These are phyloP conservation scores for Brassica incana DNA, from an alignment of 345 rosid species.

Conservation along the genomic window DNA sequence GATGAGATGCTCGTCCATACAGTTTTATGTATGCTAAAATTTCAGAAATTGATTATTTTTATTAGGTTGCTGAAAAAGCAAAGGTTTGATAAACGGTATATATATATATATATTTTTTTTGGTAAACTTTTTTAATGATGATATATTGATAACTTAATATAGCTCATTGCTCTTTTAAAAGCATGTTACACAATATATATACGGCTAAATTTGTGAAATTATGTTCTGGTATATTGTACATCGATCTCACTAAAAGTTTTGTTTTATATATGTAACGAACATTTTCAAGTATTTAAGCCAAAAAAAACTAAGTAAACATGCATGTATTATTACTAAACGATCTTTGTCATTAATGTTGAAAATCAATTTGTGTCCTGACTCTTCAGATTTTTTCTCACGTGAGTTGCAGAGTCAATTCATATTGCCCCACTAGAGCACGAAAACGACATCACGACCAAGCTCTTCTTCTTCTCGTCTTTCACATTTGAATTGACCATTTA, in stretches of 20 bases:
- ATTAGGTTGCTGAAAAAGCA: background rate
- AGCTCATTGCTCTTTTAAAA: background rate
- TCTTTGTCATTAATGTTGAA: background rate
- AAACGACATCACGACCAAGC: conserved; percentile 28
- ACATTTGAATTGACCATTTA: conserved; percentile 28
- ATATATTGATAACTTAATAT: too few relatives aligned
- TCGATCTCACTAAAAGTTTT: background rate
- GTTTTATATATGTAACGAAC: background rate
- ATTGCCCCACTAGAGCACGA: conserved; percentile 26
- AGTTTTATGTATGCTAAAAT: background rate
- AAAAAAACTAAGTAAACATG: background rate
- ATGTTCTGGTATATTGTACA: background rate
- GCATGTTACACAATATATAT: background rate
- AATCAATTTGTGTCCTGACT: conserved; percentile 5
- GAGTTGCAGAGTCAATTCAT: conserved; percentile 34
- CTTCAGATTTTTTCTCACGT: conserved; percentile 30
- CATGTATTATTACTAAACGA: background rate
- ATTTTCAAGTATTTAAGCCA: background rate
- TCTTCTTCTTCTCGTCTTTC: background rate
- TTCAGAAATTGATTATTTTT: background rate
- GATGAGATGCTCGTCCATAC: background rate
- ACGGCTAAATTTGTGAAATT: background rate
- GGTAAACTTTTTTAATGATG: too few relatives aligned
- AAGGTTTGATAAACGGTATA: background rate
- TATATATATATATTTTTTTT: background rate